A percentile compares a stretch with the other conserved stretches of the same genome.
phyloP scores from a whole-genome alignment of 2,329 filamentous ascomycete species.

The Nigrospora oryzae region DNA sequence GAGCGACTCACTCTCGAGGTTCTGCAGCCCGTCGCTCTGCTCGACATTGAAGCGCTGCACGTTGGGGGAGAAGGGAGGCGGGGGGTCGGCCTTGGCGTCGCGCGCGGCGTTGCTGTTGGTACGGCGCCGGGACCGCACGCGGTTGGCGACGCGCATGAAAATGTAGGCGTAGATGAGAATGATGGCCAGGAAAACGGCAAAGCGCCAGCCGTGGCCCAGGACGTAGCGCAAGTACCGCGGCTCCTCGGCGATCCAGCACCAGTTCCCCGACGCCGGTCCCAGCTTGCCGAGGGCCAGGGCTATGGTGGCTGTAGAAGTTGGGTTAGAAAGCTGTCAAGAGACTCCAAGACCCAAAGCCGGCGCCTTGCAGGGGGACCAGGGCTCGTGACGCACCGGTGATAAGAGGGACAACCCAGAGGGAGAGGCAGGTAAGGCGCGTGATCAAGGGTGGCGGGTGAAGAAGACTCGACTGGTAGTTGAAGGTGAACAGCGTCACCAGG shows the following conservation, averaged over 20 bases:
- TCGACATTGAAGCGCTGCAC: too few species aligned
- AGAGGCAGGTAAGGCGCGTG: neutral
- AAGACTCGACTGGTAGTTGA: conserved; percentile 2
- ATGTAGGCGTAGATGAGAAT: conserved; percentile 1
- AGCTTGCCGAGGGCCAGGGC: conserved; percentile 3
- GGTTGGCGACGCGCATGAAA: neutral
- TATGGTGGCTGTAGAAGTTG: neutral
- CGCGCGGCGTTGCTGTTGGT: neutral
- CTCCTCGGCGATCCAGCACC: conserved; percentile 5
- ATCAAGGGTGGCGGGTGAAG: neutral
- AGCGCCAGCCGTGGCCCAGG: conserved; percentile 5
- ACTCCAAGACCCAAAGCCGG: too few species aligned
- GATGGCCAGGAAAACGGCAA: neutral
- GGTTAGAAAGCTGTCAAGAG: neutral
- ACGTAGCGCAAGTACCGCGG: conserved; percentile 4
- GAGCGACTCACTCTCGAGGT: too few species aligned
- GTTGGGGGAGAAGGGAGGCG: too few species aligned
- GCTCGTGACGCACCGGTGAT: neutral
- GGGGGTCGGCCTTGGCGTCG: too few species aligned
- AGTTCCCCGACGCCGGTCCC: conserved; percentile 4
- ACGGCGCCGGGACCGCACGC: conserved; percentile 1
- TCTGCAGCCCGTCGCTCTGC: too few species aligned
- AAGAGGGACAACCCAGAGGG: conserved; percentile 1
- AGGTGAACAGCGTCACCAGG: conserved; percentile 4
- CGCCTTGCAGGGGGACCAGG: neutral